Conservation (phyloP, 352 stramenopile species). For the Pythium brassicae region DNA sequence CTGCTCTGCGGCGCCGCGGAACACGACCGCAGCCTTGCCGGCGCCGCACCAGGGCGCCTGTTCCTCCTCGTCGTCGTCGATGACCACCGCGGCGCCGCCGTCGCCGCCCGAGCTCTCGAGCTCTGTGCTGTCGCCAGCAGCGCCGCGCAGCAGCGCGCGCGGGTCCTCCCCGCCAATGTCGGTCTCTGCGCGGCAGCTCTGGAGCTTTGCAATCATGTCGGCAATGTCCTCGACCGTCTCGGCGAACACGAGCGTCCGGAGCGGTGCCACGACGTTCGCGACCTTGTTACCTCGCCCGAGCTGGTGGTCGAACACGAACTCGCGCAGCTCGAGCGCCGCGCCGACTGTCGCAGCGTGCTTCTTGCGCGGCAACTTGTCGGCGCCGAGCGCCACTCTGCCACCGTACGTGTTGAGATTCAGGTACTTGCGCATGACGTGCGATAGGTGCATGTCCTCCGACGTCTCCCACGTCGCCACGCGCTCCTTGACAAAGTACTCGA, state of each 20-base stretch:
- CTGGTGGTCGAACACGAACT: conserved; percentile 59
- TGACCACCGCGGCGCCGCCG: not conserved
- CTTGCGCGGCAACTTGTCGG: conserved; percentile 28
- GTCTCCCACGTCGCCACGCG: conserved; percentile 43
- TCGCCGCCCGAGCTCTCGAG: not conserved
- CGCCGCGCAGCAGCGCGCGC: not conserved
- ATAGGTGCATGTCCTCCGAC: conserved; percentile 59
- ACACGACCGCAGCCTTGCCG: conserved; percentile 49
- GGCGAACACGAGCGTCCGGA: conserved; percentile 49
- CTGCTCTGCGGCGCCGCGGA: conserved; percentile 43
- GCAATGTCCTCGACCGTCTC: conserved; percentile 43
- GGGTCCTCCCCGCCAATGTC: not conserved
- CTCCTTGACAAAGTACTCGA: conserved; percentile 64
- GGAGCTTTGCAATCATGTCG: conserved; percentile 33
- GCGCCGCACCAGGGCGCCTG: conserved; percentile 30
- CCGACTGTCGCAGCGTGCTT: conserved; percentile 38
- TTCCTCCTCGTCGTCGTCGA: not conserved
- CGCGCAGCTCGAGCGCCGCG: conserved; percentile 41
- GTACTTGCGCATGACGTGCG: conserved; percentile 61
- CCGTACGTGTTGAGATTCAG: conserved; percentile 63
- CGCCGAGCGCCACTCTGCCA: conserved; percentile 29
- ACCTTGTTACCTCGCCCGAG: conserved; percentile 60
- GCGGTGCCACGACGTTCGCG: conserved; percentile 32
- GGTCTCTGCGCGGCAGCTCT: conserved; percentile 16
- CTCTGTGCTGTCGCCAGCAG: not conserved